Percentiles rank a stretch among this genome's conserved stretches.
phyloP scores from a whole-genome alignment of 1,284 basidiomycete genomes.

The Ustilago curta region DNA sequence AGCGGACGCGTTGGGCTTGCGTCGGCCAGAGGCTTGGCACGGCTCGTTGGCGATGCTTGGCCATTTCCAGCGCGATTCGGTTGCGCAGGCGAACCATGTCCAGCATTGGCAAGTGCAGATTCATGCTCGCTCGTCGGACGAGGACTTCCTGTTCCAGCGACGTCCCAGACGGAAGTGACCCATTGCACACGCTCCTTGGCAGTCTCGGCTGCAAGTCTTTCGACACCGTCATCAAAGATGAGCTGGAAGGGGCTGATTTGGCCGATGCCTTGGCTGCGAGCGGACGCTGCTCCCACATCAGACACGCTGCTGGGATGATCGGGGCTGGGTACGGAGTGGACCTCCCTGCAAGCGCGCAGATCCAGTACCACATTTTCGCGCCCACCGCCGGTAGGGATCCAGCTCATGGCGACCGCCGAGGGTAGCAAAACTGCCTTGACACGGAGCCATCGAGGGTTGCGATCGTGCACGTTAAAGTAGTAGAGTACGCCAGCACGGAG shows the following conservation, averaged over 20 bases:
- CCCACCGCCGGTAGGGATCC: constrained; percentile 60
- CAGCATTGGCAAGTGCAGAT: constrained; percentile 24
- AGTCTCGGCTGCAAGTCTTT: constrained; percentile 56
- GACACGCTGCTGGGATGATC: constrained; percentile 52
- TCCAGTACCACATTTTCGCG: constrained; percentile 60
- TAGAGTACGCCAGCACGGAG: constrained; percentile 51
- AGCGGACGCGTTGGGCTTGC: constrained; percentile 16
- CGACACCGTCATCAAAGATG: constrained; percentile 66
- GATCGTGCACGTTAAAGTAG: constrained; percentile 61
- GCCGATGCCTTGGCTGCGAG: constrained; percentile 48
- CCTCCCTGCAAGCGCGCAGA: constrained; percentile 57
- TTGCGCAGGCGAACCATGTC: constrained; percentile 12
- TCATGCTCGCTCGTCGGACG: constrained; percentile 18
- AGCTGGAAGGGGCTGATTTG: constrained; percentile 60
- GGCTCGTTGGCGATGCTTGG: constrained; percentile 11
- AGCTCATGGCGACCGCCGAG: constrained; percentile 60
- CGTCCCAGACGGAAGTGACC: constrained; percentile 52
- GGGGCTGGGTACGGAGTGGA: constrained; percentile 59
- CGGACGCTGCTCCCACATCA: constrained; percentile 51
- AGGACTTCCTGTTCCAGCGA: constrained; percentile 16
- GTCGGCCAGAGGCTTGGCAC: constrained; percentile 5
- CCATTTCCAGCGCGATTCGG: not conserved
- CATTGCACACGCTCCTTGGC: constrained; percentile 59
- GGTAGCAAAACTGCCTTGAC: constrained; percentile 59
- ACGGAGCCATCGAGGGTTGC: constrained; percentile 52